phyloP scores from a whole-genome alignment of 192 early-diverging fungal genomes.

The Coemansia sp. region DNA sequence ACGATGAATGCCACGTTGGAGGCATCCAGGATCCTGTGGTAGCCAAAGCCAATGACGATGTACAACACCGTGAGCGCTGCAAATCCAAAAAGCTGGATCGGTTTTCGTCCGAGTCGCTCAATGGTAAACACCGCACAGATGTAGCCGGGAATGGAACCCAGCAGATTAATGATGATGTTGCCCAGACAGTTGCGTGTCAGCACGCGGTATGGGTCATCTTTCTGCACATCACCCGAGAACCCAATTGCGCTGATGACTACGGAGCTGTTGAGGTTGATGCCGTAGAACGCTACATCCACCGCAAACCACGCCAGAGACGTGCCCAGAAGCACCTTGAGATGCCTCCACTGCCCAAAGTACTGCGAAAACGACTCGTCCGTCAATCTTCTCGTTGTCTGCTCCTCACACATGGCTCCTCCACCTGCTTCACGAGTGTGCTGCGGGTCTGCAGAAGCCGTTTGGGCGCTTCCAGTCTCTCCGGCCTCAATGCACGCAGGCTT shows the following conservation, averaged over 20 bases:
- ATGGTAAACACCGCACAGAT: slow-evolving; percentile 89
- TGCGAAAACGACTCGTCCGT: slow-evolving; percentile 52
- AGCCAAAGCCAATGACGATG: slow-evolving; percentile 70
- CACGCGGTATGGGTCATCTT: slow-evolving; percentile 34
- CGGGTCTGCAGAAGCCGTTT: not conserved
- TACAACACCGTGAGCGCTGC: slow-evolving; percentile 74
- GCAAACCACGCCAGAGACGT: slow-evolving; percentile 77
- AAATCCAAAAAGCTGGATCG: slow-evolving; percentile 92
- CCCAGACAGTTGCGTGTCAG: slow-evolving; percentile 76
- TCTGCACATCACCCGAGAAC: slow-evolving; percentile 51
- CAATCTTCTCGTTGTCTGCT: not conserved
- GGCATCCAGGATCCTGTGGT: slow-evolving; percentile 63
- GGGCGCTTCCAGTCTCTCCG: not conserved
- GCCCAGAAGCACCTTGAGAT: slow-evolving; percentile 79
- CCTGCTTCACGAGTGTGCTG: not conserved
- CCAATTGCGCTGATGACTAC: slow-evolving; percentile 73
- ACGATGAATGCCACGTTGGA: slow-evolving; percentile 65
- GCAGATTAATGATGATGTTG: slow-evolving; percentile 86
- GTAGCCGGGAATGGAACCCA: slow-evolving; percentile 92
- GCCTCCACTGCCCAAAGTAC: slow-evolving; percentile 78
- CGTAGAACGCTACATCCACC: slow-evolving; percentile 83
- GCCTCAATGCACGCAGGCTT: slow-evolving; percentile 18
- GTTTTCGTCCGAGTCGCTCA: slow-evolving; percentile 85
- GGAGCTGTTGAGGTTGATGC: slow-evolving; percentile 79
- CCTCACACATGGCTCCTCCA: not conserved